Evolutionary conservation across 352 stramenopile species (phyloP).

Genomic region (Pythium pyrilobum): DNA sequence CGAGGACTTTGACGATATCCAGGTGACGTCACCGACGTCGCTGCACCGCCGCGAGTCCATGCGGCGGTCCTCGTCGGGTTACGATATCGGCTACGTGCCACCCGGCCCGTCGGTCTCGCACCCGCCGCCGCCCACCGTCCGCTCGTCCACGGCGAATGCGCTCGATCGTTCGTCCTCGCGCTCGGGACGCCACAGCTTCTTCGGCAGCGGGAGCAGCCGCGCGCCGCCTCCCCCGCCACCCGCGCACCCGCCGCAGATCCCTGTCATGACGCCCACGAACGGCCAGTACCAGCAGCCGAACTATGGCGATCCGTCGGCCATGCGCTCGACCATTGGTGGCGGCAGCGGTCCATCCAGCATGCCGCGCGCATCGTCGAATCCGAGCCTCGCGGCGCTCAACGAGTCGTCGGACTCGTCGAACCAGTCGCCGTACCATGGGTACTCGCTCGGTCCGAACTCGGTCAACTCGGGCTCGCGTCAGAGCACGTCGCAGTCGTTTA

Average conservation of each 20-base stretch:
- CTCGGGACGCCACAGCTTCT: slow-evolving; percentile 43
- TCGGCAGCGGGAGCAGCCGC: slow-evolving; percentile 27
- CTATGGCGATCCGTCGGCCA: slow-evolving; percentile 1
- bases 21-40: slow-evolving; percentile 79
- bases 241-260: slow-evolving; percentile 35
- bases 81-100: slow-evolving; percentile 33
- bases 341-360: slow-evolving; percentile 22
- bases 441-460: slow-evolving; percentile 64
- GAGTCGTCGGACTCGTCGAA: slow-evolving; percentile 27
- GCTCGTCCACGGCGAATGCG: slow-evolving; percentile 3
- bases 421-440: slow-evolving; percentile 36
- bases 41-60: slow-evolving; percentile 76
- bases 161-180: slow-evolving; percentile 1
- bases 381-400: slow-evolving; percentile 45
- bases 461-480: slow-evolving; percentile 9
- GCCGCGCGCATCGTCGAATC: slow-evolving; percentile 59
- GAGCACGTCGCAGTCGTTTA: slow-evolving; percentile 20
- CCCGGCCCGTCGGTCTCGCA: slow-evolving; percentile 15
- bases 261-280: slow-evolving; percentile 1
- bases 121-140: slow-evolving; percentile 12
- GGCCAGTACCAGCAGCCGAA: background rate
- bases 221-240: slow-evolving; percentile 59
- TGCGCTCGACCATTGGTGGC: slow-evolving; percentile 4
- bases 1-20: slow-evolving; percentile 57
- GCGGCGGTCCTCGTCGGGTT: slow-evolving; percentile 61